Evolutionary conservation across 768 basidiomycete genomes (phyloP).

Genomic region (Trametes cinnabarina): DNA sequence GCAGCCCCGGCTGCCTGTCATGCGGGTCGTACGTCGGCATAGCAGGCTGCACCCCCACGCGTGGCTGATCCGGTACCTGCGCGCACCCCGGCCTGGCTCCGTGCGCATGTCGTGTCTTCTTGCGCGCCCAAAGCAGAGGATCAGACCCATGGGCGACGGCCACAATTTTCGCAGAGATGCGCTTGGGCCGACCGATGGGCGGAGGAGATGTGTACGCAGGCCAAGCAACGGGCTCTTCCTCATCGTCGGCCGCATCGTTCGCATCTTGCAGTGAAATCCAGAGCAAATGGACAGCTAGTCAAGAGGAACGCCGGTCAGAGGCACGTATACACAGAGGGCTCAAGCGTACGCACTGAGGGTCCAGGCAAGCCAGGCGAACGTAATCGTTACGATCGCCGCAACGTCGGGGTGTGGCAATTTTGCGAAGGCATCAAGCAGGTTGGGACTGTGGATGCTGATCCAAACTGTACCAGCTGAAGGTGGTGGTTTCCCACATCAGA

Average conservation of each 20-base stretch:
- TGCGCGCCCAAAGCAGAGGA: constrained; percentile 15
- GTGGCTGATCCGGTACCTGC: background rate
- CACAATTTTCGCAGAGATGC: constrained; percentile 17
- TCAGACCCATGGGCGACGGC: constrained; percentile 14
- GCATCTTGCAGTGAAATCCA: constrained; percentile 11
- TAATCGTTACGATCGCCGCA: constrained; percentile 8
- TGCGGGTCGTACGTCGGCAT: constrained; percentile 13
- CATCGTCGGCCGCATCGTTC: background rate
- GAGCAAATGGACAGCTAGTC: constrained; percentile 11
- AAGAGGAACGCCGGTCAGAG: background rate
- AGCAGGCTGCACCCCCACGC: background rate
- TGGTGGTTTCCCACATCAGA: background rate
- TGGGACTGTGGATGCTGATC: constrained; percentile 5
- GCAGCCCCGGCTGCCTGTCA: constrained; percentile 1
- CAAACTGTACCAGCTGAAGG: constrained; percentile 1
- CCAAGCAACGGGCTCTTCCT: constrained; percentile 3
- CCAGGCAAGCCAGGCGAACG: constrained; percentile 12
- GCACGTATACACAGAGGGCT: background rate
- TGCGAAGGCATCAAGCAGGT: constrained; percentile 5
- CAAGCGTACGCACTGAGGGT: background rate
- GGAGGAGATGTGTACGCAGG: background rate
- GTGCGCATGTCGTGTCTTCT: constrained; percentile 1
- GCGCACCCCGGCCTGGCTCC: background rate
- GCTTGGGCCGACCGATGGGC: constrained; percentile 1
- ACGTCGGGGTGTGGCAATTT: constrained; percentile 3